Evolutionary conservation across 2,329 filamentous ascomycete species (phyloP), one percentile per base, ranked within the genome.

Genomic region (Sporothrix pallida): DNA sequence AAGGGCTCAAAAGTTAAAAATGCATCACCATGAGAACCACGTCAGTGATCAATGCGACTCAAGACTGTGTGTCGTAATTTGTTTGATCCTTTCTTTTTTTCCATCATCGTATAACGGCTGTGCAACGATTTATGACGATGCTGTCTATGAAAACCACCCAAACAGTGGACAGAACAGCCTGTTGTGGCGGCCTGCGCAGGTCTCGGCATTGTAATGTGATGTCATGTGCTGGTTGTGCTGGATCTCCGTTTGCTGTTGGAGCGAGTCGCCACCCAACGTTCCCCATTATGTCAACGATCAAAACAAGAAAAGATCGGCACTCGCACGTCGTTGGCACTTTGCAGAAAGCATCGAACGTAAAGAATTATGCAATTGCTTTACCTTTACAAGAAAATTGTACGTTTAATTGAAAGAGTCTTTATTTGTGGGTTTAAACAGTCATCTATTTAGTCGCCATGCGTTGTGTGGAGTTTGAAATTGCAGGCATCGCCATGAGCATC

Each of bases 41-140:
- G 31, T 56, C 52, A 56, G 20, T 15, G 60, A 23, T 65, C 42
- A 65, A 65, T 65, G 42, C 60, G 37, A 46, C 60, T 13, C 56
- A 37, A 31, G 1, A 37, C 60, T 12, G 52, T 23, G 20, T 20
- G 60, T 42, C 17, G 60, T 20, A 65, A 44, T 63, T 20, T 63
- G 37, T 63, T 44, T 63, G 31, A 37, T 42, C 23, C 13, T 12
- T 17, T 7, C 10, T 42, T 17, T 10, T 17, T 42, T 44, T 9
- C 13, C n/a, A n/a, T 31, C 31, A 3, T 31, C 31, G 31, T n/a
- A 31, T 17, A 62, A 44, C 15, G 58, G 17, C 31, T 44, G 31
- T 63, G 58, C 58, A 44, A 20, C 58, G 56, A 60, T 60, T 60
- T 44, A 63, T 63, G 58, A 63, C 58, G 31, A 63, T 44, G 31